phyloP scores from a whole-genome alignment of 2,329 filamentous ascomycete species.

The Colletotrichum destructivum region DNA sequence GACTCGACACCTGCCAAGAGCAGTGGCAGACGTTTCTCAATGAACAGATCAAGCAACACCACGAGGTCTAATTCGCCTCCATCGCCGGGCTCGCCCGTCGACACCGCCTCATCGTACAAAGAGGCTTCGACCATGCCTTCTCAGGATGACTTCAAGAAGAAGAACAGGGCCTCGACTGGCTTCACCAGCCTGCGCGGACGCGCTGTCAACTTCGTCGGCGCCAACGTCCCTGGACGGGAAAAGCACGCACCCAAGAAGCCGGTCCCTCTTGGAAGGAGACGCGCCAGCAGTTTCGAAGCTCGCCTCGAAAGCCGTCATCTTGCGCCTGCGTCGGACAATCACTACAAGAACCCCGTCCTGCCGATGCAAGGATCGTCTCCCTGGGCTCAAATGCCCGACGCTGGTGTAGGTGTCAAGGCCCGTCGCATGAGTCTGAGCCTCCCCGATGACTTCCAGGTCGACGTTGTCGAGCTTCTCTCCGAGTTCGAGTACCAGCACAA shows the following conservation, averaged over 20 bases:
- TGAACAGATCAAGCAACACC: constrained; percentile 61
- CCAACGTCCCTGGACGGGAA: constrained; percentile 46
- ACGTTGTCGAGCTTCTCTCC: constrained; percentile 76
- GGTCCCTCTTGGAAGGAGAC: constrained; percentile 46
- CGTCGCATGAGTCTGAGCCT: constrained; percentile 82
- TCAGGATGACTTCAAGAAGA: constrained; percentile 64
- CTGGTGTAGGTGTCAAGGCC: constrained; percentile 83
- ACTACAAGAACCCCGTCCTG: constrained; percentile 43
- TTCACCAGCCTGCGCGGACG: constrained; percentile 62
- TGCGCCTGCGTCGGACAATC: constrained; percentile 38
- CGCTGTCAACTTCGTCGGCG: constrained; percentile 63
- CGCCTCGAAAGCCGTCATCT: constrained; percentile 49
- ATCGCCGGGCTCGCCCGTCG: constrained; percentile 63
- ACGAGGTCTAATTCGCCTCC: constrained; percentile 66
- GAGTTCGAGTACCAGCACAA: constrained; percentile 82
- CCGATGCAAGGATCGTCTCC: constrained; percentile 62
- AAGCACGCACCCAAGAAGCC: constrained; percentile 48
- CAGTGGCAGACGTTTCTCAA: constrained; percentile 54
- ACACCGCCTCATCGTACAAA: constrained; percentile 54
- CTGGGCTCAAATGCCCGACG: constrained; percentile 75
- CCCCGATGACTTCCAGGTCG: constrained; percentile 81
- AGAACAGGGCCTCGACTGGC: constrained; percentile 67
- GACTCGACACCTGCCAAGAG: constrained; percentile 34
- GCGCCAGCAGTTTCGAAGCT: constrained; percentile 67
- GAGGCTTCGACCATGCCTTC: constrained; percentile 56